phyloP scores from a whole-genome alignment of 2,329 filamentous ascomycete genomes.

The Curvularia eragrostidis region DNA sequence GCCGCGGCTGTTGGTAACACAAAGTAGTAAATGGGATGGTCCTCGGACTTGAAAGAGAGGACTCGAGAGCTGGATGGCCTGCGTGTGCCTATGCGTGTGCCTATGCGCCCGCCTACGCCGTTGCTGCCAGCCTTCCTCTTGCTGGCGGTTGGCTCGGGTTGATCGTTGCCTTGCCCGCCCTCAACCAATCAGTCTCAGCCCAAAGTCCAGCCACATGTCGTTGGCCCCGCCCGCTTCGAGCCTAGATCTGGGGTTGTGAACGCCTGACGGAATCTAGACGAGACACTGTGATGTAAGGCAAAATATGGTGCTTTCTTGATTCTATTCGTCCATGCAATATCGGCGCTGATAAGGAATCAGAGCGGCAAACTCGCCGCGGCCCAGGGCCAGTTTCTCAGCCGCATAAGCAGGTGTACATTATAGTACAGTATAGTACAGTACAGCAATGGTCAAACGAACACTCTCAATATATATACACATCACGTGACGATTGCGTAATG shows the following conservation, averaged over 20 bases:
- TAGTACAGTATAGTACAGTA: too few relatives aligned
- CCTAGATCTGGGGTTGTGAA: conserved; percentile 22
- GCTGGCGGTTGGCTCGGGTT: conserved; percentile 19
- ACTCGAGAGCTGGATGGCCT: conserved; percentile 17
- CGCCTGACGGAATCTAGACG: conserved; percentile 12
- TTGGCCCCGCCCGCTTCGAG: conserved; percentile 17
- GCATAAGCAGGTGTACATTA: too few relatives aligned
- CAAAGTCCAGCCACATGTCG: conserved; percentile 16
- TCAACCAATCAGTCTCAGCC: conserved; percentile 15
- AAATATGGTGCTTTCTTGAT: background rate
- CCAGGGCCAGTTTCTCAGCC: background rate
- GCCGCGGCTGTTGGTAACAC: background rate
- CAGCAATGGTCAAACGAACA: background rate
- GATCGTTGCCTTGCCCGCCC: conserved; percentile 15
- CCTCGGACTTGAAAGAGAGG: conserved; percentile 1
- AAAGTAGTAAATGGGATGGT: background rate
- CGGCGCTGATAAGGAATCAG: background rate
- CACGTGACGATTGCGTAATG: conserved; percentile 4
- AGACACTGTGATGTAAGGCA: conserved; percentile 3
- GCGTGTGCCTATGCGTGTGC: conserved; percentile 8
- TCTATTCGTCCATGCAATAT: background rate
- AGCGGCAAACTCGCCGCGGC: background rate
- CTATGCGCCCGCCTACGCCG: conserved; percentile 11
- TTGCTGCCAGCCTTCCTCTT: conserved; percentile 16
- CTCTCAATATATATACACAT: background rate